Evolutionary conservation across 495 filamentous ascomycete species (phyloP), one percentile per base, ranked within the genome.

Genomic region (Podospora pseudopauciseta): DNA sequence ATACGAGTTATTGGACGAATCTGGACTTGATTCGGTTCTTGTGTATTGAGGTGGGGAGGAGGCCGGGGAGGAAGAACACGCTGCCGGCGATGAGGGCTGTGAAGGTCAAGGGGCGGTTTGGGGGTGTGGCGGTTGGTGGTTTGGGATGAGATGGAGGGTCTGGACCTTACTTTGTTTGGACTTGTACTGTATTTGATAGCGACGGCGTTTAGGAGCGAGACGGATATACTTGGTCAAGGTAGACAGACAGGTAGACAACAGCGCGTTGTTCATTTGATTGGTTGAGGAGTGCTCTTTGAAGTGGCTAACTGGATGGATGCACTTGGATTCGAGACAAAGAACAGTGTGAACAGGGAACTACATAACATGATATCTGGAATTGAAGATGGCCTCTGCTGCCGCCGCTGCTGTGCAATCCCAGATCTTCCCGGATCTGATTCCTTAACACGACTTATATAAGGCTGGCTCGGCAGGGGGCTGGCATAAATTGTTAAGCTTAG

Each of bases 1-100:
- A 99, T 78, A 93, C 91, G 67, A 92, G 90, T 69, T 99, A 99
- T 73, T 98, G 95, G 95, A 85, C 86, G 11, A 87, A 89, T 70
- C 83, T 85, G 66, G 95, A 98, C 75, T 92, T 98, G 78, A 88
- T 95, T 27, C 80, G 94, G 53, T 88, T 98, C 74, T 74, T 97
- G 64, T 94, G 97, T 20, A 78, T 92, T 54, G 95, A 99, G 79
- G 87, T 94, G 71, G 94, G 94, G 9, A 80, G 94, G 67, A 84
- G 82, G 74, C 85, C 88, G 53, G 94, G 93, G 5, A 88, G 85
- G 70, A 79, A 84, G 20, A 85, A 90, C 66, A 89, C 89, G 0
- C 70, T 97, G 69, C 76, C 79, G 57, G 84, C 80, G 44, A 89
- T 97, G 81, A 84, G 89, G 74, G 92, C 93, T 2, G 84, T 86